Conservation (phyloP, 2,329 filamentous ascomycete species). For the Podosphaera leucotricha region DNA sequence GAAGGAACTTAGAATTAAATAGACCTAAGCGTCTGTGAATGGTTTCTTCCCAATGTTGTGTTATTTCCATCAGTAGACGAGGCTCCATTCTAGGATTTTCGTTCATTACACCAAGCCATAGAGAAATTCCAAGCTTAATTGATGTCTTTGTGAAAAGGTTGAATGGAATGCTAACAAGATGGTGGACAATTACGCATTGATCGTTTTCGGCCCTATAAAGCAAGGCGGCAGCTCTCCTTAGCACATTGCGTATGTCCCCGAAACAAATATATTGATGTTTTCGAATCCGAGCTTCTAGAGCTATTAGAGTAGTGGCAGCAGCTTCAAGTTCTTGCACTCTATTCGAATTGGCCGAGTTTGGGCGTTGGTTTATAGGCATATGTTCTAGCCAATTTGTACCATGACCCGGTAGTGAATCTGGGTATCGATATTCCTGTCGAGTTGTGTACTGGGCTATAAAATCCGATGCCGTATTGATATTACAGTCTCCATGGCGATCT, state of each 20-base stretch:
- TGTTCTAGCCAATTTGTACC: slow-evolving; percentile 40
- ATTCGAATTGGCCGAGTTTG: slow-evolving; percentile 18
- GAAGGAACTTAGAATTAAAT: slow-evolving; percentile 49
- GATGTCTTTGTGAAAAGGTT: slow-evolving; percentile 82
- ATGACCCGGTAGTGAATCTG: slow-evolving; percentile 48
- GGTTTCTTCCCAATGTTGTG: slow-evolving; percentile 73
- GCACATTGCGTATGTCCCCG: slow-evolving; percentile 52
- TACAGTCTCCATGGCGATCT: slow-evolving; percentile 46
- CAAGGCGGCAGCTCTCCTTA: slow-evolving; percentile 65
- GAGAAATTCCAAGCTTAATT: slow-evolving; percentile 80
- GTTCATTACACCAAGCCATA: slow-evolving; percentile 94
- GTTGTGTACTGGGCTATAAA: slow-evolving; percentile 95
- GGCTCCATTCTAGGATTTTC: slow-evolving; percentile 80
- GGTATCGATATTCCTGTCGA: slow-evolving; percentile 81
- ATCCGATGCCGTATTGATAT: slow-evolving; percentile 80
- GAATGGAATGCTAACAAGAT: slow-evolving; percentile 84
- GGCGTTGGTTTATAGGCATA: slow-evolving; percentile 30
- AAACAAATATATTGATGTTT: slow-evolving; percentile 47
- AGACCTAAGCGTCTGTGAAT: slow-evolving; percentile 57
- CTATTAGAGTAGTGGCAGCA: slow-evolving; percentile 40
- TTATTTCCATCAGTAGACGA: slow-evolving; percentile 64
- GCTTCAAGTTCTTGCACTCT: slow-evolving; percentile 31
- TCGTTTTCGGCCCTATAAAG: slow-evolving; percentile 57
- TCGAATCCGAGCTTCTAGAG: slow-evolving; percentile 47
- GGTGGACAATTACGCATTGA: slow-evolving; percentile 57